Percentiles rank a stretch among this genome's conserved stretches.
Evolutionary conservation across 345 rosid genomes (phyloP).

Genomic region (Eutrema heterophyllum): DNA sequence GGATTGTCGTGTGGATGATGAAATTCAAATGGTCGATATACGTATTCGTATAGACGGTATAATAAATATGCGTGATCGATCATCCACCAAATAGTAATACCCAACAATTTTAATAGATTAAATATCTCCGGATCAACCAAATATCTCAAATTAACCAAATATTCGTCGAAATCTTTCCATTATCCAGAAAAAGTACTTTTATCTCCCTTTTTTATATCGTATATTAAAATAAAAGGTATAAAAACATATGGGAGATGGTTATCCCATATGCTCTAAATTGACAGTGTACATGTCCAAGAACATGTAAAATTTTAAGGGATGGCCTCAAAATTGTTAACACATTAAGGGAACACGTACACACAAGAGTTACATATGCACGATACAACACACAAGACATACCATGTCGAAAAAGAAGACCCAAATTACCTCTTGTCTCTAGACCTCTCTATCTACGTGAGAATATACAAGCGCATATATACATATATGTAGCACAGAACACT

Average conservation of each 20-base stretch:
- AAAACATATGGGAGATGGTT: not conserved
- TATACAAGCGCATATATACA: not conserved
- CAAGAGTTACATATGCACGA: slow-evolving; percentile 21
- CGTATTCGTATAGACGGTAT: not conserved
- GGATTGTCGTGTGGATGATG: not conserved
- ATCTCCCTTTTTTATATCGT: not conserved
- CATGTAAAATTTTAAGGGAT: not conserved
- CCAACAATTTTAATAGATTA: not conserved
- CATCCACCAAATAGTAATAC: not conserved
- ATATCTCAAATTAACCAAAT: not conserved
- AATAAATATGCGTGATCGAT: not conserved
- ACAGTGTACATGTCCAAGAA: not conserved
- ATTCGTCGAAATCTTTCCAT: not conserved
- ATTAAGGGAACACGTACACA: slow-evolving; percentile 16
- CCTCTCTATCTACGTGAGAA: slow-evolving; percentile 9
- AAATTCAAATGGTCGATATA: not conserved
- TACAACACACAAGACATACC: slow-evolving; percentile 18
- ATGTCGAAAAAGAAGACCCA: not conserved
- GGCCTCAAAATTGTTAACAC: not conserved
- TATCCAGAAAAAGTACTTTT: not conserved
- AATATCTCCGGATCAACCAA: not conserved
- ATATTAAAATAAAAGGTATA: not conserved
- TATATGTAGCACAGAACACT: too few species aligned
- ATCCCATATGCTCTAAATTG: not conserved
- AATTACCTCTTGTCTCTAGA: slow-evolving; percentile 10